Evolutionary conservation across 768 basidiomycete genomes (phyloP), one percentile per base, ranked within the genome.

Genomic region (Boletus bicolor): DNA sequence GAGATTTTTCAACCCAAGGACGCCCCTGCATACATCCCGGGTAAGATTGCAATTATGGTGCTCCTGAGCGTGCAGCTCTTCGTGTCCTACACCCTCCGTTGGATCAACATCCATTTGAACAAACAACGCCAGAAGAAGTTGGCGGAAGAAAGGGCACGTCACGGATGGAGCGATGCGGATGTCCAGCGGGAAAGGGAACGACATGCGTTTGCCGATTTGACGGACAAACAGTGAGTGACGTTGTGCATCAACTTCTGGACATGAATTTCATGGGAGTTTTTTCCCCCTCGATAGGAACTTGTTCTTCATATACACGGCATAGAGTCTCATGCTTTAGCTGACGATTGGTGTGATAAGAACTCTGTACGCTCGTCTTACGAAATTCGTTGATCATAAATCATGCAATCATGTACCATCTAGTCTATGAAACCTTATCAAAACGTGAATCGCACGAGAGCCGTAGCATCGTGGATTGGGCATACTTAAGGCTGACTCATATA

Each of bases 41-140:
- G 84, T 21, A 88, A 88, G 63, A 80, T 80, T 14, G 77, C 85
- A 1, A 84, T 87, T 58, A 79, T 86, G 75, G 73, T 84, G 5
- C 73, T 86, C 7, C 72, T 87, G 34, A 77, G 70, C 3, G 76
- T 78, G 2, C 83, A 84, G 60, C 66, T 87, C 32, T 69, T 65
- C 17, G 58, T 85, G 21, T 80, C 76, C 2, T 66, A 77, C 56
- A 48, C 81, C 26, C 69, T 87, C 12, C 77, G 82, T 12, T 80
- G 75, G 71, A 77, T 85, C 58, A 86, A 85, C 64, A 10, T 79
- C 1, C 74, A 76, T 14, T 64, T 84, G 60, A 87, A 86, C 62
- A 68, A 60, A 53, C 73, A 80, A 68, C 83, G 81, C 54, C 60
- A 60, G 39, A 68, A 65, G 1, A 56, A 54, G 43, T 71, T 86